phyloP scores from a whole-genome alignment of 2,329 filamentous ascomycete genomes.

The Colletotrichum paranaense region DNA sequence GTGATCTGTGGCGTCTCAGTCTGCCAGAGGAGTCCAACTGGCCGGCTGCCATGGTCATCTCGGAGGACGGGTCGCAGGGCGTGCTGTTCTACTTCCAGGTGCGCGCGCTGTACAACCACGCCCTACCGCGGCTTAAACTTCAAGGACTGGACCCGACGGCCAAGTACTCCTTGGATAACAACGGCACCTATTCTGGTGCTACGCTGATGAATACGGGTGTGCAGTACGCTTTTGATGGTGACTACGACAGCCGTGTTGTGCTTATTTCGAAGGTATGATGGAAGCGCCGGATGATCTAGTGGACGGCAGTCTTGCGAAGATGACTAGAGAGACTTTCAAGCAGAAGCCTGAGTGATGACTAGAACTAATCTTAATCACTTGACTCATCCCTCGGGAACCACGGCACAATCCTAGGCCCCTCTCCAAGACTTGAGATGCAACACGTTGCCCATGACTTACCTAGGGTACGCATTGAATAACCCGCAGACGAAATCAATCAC shows the following conservation, averaged over 20 bases:
- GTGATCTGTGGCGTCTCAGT: constrained; percentile 69
- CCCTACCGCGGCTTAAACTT: constrained; percentile 62
- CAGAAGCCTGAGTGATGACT: background rate
- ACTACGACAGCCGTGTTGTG: constrained; percentile 69
- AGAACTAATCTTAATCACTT: background rate
- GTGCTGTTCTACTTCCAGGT: constrained; percentile 73
- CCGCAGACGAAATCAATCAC: too few species aligned
- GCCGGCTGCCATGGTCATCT: constrained; percentile 71
- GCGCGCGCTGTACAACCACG: constrained; percentile 61
- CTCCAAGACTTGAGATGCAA: too few species aligned
- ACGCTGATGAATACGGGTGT: constrained; percentile 73
- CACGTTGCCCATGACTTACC: too few species aligned
- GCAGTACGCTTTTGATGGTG: constrained; percentile 61
- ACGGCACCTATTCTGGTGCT: constrained; percentile 64
- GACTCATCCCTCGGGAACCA: background rate
- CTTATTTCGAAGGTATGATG: constrained; percentile 59
- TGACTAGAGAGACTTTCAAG: background rate
- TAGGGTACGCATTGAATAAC: too few species aligned
- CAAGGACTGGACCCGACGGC: constrained; percentile 67
- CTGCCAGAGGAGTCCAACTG: constrained; percentile 70
- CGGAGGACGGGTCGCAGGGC: constrained; percentile 58
- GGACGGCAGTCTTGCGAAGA: background rate
- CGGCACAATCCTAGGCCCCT: background rate
- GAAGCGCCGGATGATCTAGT: background rate
- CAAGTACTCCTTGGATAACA: constrained; percentile 61